Evolutionary conservation across 2,329 filamentous ascomycete species (phyloP), one percentile per base, ranked within the genome.

Genomic region (Colletotrichum theobromicola): DNA sequence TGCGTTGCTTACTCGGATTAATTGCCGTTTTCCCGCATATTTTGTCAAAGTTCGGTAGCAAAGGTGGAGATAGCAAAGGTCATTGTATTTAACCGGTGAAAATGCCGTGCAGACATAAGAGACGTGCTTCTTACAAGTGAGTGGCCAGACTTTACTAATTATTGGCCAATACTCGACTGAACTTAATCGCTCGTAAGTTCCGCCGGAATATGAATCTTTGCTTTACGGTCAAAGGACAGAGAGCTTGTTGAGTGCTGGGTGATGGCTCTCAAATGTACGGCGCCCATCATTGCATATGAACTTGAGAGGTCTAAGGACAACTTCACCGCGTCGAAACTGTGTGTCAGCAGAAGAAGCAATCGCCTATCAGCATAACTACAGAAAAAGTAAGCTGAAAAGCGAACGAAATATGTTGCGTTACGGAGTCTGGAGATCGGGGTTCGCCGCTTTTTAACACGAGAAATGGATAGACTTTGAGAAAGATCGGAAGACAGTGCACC

Each of bases 91-190:
- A 21, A 7, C 0, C 21, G 5, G n/a, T 10, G n/a, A n/a, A 7
- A 46, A 4, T 46, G 10, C 42, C 0, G n/a, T 46, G 42, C 42
- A 46, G n/a, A 46, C 0, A 46, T 0, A 10, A 4, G 10, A 46
- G 42, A 13, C 42, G 1, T 50, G 10, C 21, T 21, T 50, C 10
- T 50, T 21, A 7, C 42, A 2, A 21, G 1, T 1, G n/a, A 7
- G 42, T n/a, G 2, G 13, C 10, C 42, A 13, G n/a, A 18, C 10
- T 7, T 2, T 0, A 8, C 0, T 1, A 13, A 4, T n/a, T n/a
- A 46, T 46, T 46, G 10, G 21, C 42, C 7, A 1, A 10, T 1
- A 21, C 42, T 21, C 9, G 18, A 42, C 18, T n/a, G 6, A 42
- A n/a, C n/a, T 21, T 21, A 7, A 4, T 21, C 42, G 10, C 42